Base-by-base conservation (phyloP, 2,329 filamentous ascomycete species). In the Plenodomus lindquistii region DNA sequence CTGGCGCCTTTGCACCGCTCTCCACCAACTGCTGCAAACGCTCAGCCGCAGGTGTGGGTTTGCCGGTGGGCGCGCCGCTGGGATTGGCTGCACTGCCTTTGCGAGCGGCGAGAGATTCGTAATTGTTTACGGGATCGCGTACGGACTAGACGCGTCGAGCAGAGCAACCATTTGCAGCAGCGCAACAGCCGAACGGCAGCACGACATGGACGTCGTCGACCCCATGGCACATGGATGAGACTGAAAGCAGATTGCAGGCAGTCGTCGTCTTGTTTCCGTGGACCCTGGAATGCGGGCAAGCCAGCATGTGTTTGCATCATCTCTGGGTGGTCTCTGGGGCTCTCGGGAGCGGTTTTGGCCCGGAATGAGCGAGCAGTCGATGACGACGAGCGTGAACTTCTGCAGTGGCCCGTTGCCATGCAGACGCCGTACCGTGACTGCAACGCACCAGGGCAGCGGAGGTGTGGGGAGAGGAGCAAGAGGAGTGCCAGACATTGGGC, bases 31-130 rank as follows among this genome's bases (percentile, higher is more conserved):
- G 54, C 61, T 63, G 57, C 61, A 64, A 60, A 63, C 65, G 52
- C 59, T 62, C 59, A 63, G 66, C 65, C 62, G 66, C 66, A 59
- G 58, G 39, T 47, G 50, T 50, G 55, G 59, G 49, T 40, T n/a
- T 40, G 54, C 48, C 42, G 44, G 36, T 34, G 40, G n/a, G 50
- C 37, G 42, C 44, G 48, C 40, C 29, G 37, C 46, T 56, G 55
- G 52, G 50, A 50, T 54, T 59, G 57, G 60, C 38, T 34, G 36
- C 34, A 19, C 17, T 21, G n/a, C 22, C 37, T 27, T 49, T 39
- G 40, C 17, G 31, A 46, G 44, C 34, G 41, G 50, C 40, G 36
- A 37, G 15, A 42, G 31, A 38, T 45, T 49, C 50, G 52, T 50
- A 50, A 52, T 42, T 58, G 50, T 57, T 57, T 56, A 55, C 50